Conservation (phyloP, 129 eudicot genomes). For the Dittrichia graveolens region DNA sequence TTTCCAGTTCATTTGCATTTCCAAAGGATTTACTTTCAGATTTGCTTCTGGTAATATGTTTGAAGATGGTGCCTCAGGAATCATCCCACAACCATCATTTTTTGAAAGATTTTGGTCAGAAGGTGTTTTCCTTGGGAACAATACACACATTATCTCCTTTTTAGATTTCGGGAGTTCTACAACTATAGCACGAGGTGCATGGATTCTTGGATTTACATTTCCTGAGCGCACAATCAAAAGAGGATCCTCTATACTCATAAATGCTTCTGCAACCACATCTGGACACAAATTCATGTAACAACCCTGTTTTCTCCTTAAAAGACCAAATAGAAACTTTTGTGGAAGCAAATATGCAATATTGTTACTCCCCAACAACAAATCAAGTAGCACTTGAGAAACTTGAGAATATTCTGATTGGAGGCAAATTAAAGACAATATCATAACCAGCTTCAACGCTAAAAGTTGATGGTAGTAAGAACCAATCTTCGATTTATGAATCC, state of each 20-base stretch:
- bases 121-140: constrained; percentile 34
- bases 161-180: constrained; percentile 41
- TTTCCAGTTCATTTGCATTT: constrained; percentile 25
- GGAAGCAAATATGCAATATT: constrained; percentile 48
- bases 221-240: constrained; percentile 44
- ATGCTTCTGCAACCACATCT: constrained; percentile 48
- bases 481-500: constrained; percentile 40
- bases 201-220: constrained; percentile 4
- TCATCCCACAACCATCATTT: constrained; percentile 1
- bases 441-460: constrained; percentile 54
- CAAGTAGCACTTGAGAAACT: constrained; percentile 16
- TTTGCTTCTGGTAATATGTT: constrained; percentile 10
- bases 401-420: constrained; percentile 29
- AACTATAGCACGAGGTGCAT: constrained; percentile 41
- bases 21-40: constrained; percentile 4
- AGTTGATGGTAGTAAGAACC: constrained; percentile 37
- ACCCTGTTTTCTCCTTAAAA: constrained; percentile 18
- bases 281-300: constrained; percentile 9
- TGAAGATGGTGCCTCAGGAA: background rate
- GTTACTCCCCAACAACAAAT: constrained; percentile 19
- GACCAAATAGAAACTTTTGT: constrained; percentile 30
- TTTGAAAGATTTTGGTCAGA: background rate
- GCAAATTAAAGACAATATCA: constrained; percentile 45
- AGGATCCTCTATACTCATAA: constrained; percentile 55
- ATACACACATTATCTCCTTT: constrained; percentile 39